A percentile compares a stretch with the other conserved stretches of the same genome.
Conservation (phyloP, 306 rosid species). For the Ochetophila trinervis region DNA sequence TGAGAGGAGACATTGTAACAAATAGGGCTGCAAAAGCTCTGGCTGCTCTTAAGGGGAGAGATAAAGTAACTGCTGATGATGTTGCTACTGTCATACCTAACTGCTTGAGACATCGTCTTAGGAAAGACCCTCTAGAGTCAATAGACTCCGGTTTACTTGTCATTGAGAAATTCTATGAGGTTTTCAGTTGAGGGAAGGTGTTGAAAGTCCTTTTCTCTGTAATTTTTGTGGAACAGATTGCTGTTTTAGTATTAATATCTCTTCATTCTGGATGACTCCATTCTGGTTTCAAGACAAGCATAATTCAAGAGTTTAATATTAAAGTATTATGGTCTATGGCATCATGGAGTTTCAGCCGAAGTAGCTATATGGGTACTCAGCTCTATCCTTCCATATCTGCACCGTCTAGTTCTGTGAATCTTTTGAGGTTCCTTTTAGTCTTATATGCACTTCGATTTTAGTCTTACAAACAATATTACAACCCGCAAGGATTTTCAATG, state of each 20-base stretch:
- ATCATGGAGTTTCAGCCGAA: background rate
- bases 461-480: too few relatives aligned
- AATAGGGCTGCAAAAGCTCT: conserved; percentile 92
- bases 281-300: conserved; percentile 24
- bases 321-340: conserved; percentile 10
- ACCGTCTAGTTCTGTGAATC: too few relatives aligned
- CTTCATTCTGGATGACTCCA: conserved; percentile 19
- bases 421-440: too few relatives aligned
- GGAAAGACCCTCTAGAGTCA: conserved; percentile 94
- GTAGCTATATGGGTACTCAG: background rate
- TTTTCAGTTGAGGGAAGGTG: conserved; percentile 54
- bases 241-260: conserved; percentile 21
- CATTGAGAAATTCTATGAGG: conserved; percentile 80
- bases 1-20: conserved; percentile 92
- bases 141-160: conserved; percentile 93
- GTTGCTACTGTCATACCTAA: conserved; percentile 91
- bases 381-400: background rate
- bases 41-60: conserved; percentile 84
- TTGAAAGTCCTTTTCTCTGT: conserved; percentile 14
- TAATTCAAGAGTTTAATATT: conserved; percentile 18
- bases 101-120: conserved; percentile 90
- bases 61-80: conserved; percentile 66
- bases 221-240: conserved; percentile 31
- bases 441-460: too few relatives aligned
- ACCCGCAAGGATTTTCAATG: too few relatives aligned